Evolutionary conservation across 371 early-diverging fungal genomes (phyloP).

Genomic region (Pancytospora philotis): DNA sequence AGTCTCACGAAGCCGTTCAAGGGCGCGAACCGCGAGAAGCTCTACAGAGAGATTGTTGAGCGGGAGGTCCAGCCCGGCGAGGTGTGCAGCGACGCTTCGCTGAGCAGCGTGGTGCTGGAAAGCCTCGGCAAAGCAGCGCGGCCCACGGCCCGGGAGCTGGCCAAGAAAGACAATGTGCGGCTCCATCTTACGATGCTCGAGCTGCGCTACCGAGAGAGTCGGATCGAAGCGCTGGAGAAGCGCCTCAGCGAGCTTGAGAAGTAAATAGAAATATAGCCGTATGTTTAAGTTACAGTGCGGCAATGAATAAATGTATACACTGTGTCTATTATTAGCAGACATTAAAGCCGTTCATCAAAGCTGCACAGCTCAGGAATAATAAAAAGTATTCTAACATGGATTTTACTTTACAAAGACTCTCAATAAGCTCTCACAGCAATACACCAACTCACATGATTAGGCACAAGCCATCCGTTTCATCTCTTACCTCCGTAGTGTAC

Average conservation of each 20-base stretch:
- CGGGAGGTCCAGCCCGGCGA: constrained; percentile 11
- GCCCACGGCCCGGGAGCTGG: constrained; percentile 7
- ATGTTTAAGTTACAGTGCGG: too few species aligned
- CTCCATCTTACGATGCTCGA: constrained; percentile 28
- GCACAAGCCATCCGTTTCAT: too few species aligned
- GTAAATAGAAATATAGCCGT: too few species aligned
- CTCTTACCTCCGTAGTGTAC: not conserved
- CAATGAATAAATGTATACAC: too few species aligned
- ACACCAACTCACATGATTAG: too few species aligned
- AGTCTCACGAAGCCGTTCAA: constrained; percentile 43
- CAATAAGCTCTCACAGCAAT: too few species aligned
- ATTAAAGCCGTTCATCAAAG: too few species aligned
- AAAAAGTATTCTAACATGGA: too few species aligned
- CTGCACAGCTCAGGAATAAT: too few species aligned
- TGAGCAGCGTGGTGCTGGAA: constrained; percentile 19
- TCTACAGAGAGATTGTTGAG: constrained; percentile 29
- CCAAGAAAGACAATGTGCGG: constrained; percentile 14
- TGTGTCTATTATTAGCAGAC: too few species aligned
- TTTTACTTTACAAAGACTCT: too few species aligned
- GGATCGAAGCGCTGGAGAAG: constrained; percentile 38
- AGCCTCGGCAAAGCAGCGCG: constrained; percentile 39
- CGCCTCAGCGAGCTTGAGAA: constrained; percentile 33
- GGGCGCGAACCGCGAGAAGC: constrained; percentile 27
- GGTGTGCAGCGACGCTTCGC: not conserved
- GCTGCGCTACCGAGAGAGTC: constrained; percentile 18